A percentile compares a stretch with the other conserved stretches of the same genome.
Conservation (phyloP, 2,329 filamentous ascomycete species). For the Penicillium sp. region DNA sequence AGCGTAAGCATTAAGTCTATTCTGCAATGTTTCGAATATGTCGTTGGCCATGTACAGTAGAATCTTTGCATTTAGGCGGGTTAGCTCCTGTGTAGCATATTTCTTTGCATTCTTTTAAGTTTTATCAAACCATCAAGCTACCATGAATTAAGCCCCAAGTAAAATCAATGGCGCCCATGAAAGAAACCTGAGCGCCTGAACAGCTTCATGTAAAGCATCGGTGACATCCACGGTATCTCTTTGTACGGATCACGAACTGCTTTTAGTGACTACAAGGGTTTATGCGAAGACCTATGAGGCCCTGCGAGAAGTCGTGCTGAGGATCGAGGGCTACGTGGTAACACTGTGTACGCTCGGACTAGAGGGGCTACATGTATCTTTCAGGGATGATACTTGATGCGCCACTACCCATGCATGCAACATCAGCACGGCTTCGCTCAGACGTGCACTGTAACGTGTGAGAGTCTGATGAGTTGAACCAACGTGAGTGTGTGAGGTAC, state of each 20-base stretch:
- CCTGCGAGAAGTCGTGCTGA: too few species aligned
- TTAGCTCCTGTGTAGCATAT: not conserved
- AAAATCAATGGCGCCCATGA: not conserved
- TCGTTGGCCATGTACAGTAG: not conserved
- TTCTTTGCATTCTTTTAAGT: not conserved
- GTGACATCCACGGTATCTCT: not conserved
- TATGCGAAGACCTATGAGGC: too few species aligned
- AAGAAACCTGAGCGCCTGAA: not conserved
- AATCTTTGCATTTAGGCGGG: not conserved
- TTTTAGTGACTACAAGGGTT: too few species aligned
- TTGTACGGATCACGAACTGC: too few species aligned
- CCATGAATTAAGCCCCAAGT: not conserved
- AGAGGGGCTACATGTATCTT: too few species aligned
- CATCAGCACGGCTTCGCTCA: not conserved
- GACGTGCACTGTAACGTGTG: not conserved
- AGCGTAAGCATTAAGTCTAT: conserved; percentile 30
- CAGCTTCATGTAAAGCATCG: not conserved
- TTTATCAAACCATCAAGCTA: not conserved
- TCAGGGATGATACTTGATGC: not conserved
- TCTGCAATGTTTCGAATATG: not conserved
- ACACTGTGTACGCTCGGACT: too few species aligned
- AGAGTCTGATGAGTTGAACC: not conserved
- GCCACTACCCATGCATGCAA: too few species aligned
- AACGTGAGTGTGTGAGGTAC: not conserved
- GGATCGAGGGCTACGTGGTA: too few species aligned